A percentile compares a stretch with the other conserved stretches of the same genome.
These are phyloP conservation scores for Fusarium armeniacum DNA, from an alignment of 2,329 filamentous ascomycete genomes.

Conservation along the genomic window DNA sequence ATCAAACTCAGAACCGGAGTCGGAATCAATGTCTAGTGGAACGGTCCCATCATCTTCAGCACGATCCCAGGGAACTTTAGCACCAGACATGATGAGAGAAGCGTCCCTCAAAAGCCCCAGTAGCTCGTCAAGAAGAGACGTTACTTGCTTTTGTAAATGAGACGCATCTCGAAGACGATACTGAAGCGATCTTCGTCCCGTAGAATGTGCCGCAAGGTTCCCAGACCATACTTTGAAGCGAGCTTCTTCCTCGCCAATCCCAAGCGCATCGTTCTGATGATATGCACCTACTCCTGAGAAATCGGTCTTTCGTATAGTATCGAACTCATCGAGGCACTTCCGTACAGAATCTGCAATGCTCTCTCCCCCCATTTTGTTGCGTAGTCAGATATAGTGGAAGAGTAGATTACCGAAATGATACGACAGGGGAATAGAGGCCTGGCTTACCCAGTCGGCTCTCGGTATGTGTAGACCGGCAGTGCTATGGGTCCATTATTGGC, in stretches of 20 bases:
- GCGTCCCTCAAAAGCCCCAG: background rate
- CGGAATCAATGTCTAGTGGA: fast-evolving
- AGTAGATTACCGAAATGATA: background rate
- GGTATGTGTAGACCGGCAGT: background rate
- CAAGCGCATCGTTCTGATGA: fast-evolving
- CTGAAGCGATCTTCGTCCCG: constrained; percentile 11
- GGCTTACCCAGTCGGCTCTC: background rate
- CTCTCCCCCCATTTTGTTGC: background rate
- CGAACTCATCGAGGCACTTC: background rate
- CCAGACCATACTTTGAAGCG: constrained; percentile 34
- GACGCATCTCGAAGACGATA: constrained; percentile 30
- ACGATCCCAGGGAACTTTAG: background rate
- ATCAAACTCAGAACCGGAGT: background rate
- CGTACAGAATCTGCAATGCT: background rate
- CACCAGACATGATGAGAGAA: background rate
- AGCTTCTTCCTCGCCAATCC: background rate
- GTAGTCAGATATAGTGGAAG: too few relatives aligned
- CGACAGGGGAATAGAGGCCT: background rate
- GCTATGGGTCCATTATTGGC: background rate
- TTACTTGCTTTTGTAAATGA: background rate
- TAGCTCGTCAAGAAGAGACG: background rate
- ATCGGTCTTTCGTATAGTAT: fast-evolving
- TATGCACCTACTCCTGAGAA: fast-evolving
- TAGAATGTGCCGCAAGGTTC: constrained; percentile 11
- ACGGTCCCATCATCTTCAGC: background rate